Conservation (phyloP, 257 asterid genomes). For the Rhazya stricta region DNA sequence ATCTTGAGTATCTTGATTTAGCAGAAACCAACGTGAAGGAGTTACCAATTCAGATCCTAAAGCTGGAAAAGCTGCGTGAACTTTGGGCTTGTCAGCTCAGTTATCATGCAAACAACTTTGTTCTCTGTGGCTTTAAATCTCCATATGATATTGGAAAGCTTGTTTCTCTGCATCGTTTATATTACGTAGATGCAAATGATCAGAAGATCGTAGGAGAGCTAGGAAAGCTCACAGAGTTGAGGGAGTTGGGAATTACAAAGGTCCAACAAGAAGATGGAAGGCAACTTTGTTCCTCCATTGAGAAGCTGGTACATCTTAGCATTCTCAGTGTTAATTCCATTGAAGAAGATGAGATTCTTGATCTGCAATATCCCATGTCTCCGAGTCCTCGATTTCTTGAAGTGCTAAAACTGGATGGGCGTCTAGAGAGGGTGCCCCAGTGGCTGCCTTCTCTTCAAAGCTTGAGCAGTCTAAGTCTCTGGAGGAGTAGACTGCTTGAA, state of each 20-base stretch:
- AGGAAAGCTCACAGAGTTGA: constrained; percentile 13
- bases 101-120: neutral
- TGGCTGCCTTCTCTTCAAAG: constrained; percentile 24
- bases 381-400: neutral
- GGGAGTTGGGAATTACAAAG: constrained; percentile 6
- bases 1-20: constrained; percentile 10
- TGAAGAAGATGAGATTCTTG: constrained; percentile 4
- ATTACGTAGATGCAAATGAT: neutral
- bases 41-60: constrained; percentile 8
- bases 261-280: neutral
- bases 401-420: neutral
- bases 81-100: neutral
- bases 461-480: neutral
- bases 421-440: constrained; percentile 13
- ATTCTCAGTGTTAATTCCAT: neutral
- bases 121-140: neutral
- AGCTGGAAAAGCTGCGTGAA: neutral
- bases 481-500: neutral
- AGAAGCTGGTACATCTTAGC: constrained; percentile 5
- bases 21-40: neutral
- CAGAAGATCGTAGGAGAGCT: neutral
- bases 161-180: neutral
- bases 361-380: constrained; percentile 2
- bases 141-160: neutral
- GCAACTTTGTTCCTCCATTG: neutral